A percentile compares a stretch with the other conserved stretches of the same genome.
phyloP scores from a whole-genome alignment of 2,329 filamentous ascomycete species.

The Botryotinia convoluta region DNA sequence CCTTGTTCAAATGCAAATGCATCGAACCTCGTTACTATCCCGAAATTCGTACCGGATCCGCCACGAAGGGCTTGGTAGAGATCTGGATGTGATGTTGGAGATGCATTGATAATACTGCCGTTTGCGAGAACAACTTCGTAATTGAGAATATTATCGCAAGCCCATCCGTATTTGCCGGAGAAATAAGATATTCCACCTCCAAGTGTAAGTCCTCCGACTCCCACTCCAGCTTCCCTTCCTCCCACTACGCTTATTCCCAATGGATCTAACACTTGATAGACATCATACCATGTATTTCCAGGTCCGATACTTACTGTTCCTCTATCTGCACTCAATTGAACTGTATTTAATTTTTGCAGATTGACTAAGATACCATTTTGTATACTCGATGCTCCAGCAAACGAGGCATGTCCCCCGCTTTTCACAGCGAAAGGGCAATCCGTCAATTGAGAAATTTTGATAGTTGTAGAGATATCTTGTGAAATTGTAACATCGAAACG shows the following conservation, averaged over 20 bases:
- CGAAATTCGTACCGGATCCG: constrained; percentile 35
- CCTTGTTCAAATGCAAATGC: constrained; percentile 41
- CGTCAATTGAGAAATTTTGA: not conserved
- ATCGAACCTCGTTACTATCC: constrained; percentile 43
- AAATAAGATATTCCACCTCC: constrained; percentile 34
- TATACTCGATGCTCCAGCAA: constrained; percentile 50
- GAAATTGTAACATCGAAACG: not conserved
- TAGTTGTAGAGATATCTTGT: not conserved
- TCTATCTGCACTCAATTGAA: constrained; percentile 33
- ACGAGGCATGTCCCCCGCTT: constrained; percentile 28
- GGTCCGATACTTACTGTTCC: constrained; percentile 38
- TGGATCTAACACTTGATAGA: constrained; percentile 40
- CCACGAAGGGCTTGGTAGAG: constrained; percentile 40
- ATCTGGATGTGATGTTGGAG: constrained; percentile 29
- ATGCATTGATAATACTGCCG: constrained; percentile 34
- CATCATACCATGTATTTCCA: constrained; percentile 41
- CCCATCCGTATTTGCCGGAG: constrained; percentile 25
- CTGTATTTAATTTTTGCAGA: constrained; percentile 37
- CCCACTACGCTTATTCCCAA: constrained; percentile 39
- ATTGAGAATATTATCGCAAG: constrained; percentile 27
- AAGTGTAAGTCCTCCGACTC: constrained; percentile 28
- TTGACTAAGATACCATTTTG: constrained; percentile 51
- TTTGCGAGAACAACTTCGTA: constrained; percentile 38
- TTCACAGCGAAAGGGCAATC: constrained; percentile 28
- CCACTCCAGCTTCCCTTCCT: constrained; percentile 37